These are phyloP conservation scores for Phoma sp. DNA, from an alignment of 2,329 filamentous ascomycete genomes.

Conservation along the genomic window DNA sequence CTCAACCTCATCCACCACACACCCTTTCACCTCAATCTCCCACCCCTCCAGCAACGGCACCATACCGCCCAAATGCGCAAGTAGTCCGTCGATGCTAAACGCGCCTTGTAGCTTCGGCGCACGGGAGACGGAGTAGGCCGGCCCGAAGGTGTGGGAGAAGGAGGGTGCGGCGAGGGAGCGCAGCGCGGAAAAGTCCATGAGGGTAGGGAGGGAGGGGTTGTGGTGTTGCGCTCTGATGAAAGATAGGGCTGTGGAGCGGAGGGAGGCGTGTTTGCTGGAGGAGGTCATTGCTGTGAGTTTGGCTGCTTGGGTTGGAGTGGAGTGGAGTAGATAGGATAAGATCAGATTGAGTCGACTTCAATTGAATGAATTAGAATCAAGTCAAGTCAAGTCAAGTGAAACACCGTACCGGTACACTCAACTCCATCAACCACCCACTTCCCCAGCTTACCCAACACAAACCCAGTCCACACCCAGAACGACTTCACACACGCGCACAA, in stretches of 20 bases:
- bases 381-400: too few relatives aligned
- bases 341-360: too few relatives aligned
- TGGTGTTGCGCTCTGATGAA: not conserved
- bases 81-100: not conserved
- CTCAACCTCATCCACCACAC: constrained; percentile 36
- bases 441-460: too few relatives aligned
- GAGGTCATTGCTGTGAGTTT: not conserved
- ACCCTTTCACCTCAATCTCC: constrained; percentile 25
- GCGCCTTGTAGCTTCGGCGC: not conserved
- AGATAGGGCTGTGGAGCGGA: not conserved
- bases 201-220: not conserved
- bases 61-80: not conserved
- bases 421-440: too few relatives aligned
- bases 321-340: too few relatives aligned
- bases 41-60: constrained; percentile 21
- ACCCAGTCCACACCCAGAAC: too few relatives aligned
- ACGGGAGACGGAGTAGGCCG: not conserved
- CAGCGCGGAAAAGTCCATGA: not conserved
- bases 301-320: not conserved
- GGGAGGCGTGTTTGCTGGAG: not conserved
- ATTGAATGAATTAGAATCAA: too few relatives aligned
- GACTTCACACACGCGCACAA: too few relatives aligned
- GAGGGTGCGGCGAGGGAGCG: not conserved
- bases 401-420: too few relatives aligned
- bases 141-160: constrained; percentile 6